Evolutionary conservation across 495 filamentous ascomycete species (phyloP), one percentile per base, ranked within the genome.

Genomic region (Penicillium bialowiezense): DNA sequence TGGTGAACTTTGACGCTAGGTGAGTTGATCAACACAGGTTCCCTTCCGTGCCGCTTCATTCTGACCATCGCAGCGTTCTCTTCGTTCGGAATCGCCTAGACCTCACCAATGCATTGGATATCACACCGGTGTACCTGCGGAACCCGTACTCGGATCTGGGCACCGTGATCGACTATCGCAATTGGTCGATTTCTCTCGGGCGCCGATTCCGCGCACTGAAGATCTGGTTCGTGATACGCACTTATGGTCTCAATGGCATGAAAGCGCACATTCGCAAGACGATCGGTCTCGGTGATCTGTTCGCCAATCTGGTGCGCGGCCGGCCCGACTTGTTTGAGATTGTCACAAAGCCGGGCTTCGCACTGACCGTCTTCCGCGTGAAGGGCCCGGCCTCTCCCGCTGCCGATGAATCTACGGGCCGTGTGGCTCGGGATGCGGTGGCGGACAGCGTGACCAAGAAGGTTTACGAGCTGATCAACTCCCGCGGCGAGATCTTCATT

Each of bases 151-250:
- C 85, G 0, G 88, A 91, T 49, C 78, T 77, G 36, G 92, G 92
- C 1, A 77, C 91, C 5, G 93, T 98, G 2, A 96, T 90, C 29
- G 93, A 98, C 63, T 97, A 98, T 70, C 83, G 93, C 19, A 95
- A 98, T 76, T 98, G 93, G 93, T 91, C 95, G 68, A 96, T 98
- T 61, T 93, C 93, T 9, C 81, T 98, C 0, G 93, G 93, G 10
- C 79, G 93, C 6, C 81, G 93, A n/a, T 97, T 98, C 76, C 76
- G 93, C 10, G 80, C 86, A 1, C 69, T 98, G 41, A 98, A 98
- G 76, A 87, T 96, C 59, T 98, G 93, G 93, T 97, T 97, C 63
- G 93, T 98, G 12, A 73, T 98, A 59, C 79, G 93, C 33, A 86
- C 79, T 24, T 97, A 95, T 60, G 93, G 93, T 0, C 71, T 91